phyloP scores from a whole-genome alignment of 495 filamentous ascomycete genomes.

The Chaetomium cochliodes region DNA sequence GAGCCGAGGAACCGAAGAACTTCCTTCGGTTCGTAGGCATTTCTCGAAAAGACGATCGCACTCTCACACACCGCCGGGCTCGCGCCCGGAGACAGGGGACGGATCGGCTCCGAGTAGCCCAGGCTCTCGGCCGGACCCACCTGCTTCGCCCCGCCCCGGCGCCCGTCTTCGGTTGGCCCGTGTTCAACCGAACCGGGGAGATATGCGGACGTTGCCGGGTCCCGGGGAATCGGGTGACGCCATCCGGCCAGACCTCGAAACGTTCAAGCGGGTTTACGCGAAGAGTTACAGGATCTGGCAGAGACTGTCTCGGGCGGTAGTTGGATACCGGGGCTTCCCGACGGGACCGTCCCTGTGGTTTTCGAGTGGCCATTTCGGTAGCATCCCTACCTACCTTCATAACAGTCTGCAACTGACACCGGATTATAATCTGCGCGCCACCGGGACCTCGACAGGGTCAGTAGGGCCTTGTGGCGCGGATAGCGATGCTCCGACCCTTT shows the following conservation, averaged over 20 bases:
- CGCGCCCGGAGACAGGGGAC: no score
- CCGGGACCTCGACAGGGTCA: not conserved
- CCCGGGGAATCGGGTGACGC: not conserved
- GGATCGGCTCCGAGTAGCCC: no score
- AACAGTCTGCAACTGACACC: constrained; percentile 1
- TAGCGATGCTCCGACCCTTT: not conserved
- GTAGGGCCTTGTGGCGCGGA: not conserved
- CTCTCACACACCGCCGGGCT: no score
- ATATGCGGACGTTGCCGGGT: no score
- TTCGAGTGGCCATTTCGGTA: constrained; percentile 2
- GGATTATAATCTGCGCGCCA: not conserved
- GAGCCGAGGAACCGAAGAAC: no score
- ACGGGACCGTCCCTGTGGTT: constrained; percentile 7
- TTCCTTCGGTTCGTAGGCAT: no score
- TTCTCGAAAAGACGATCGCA: no score
- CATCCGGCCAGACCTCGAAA: not conserved
- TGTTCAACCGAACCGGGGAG: no score
- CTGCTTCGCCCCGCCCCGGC: no score
- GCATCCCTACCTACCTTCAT: constrained; percentile 7
- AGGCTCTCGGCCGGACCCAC: no score
- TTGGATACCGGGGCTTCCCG: not conserved
- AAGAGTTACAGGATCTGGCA: not conserved
- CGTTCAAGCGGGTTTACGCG: not conserved
- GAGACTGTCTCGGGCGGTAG: not conserved
- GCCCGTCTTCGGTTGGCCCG: no score